A percentile compares a stretch with the other conserved stretches of the same genome.
Conservation (phyloP, 2,329 filamentous ascomycete genomes). For the Orbilia ellipsospora region DNA sequence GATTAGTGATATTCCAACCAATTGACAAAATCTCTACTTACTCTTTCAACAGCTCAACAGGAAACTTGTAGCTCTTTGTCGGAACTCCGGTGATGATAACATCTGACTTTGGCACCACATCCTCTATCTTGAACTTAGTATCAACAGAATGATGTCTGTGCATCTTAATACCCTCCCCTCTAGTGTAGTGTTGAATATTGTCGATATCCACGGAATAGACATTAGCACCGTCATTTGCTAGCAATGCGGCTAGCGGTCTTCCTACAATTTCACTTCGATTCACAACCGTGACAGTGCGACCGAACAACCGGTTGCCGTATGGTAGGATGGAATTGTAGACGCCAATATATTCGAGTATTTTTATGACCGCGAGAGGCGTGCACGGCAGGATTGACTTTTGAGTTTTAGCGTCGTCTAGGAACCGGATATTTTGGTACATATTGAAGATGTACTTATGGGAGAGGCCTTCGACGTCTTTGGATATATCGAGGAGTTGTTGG, state of each 20-base stretch:
- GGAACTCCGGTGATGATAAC: constrained; percentile 96
- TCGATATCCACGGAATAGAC: constrained; percentile 96
- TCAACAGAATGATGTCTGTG: constrained; percentile 86
- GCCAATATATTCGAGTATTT: constrained; percentile 93
- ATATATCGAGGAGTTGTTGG: constrained; percentile 88
- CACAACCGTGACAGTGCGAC: constrained; percentile 93
- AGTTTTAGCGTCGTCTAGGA: constrained; percentile 81
- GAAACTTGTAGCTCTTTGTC: constrained; percentile 87
- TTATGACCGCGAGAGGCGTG: constrained; percentile 94
- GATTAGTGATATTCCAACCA: constrained; percentile 13
- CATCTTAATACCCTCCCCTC: constrained; percentile 87
- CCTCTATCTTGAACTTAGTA: constrained; percentile 79
- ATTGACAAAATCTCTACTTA: constrained; percentile 6
- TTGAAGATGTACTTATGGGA: constrained; percentile 96
- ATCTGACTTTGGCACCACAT: constrained; percentile 87
- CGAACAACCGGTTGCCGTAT: constrained; percentile 91
- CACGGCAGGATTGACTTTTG: constrained; percentile 95
- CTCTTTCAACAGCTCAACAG: constrained; percentile 81
- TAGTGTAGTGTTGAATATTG: constrained; percentile 89
- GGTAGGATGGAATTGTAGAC: constrained; percentile 97
- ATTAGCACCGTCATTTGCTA: constrained; percentile 94
- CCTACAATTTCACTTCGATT: constrained; percentile 97
- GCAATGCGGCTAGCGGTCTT: constrained; percentile 85
- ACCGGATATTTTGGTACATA: constrained; percentile 99
- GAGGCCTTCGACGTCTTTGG: constrained; percentile 95